phyloP scores from a whole-genome alignment of 176 grass and related monocot species.

The Aegilops tauschii region DNA sequence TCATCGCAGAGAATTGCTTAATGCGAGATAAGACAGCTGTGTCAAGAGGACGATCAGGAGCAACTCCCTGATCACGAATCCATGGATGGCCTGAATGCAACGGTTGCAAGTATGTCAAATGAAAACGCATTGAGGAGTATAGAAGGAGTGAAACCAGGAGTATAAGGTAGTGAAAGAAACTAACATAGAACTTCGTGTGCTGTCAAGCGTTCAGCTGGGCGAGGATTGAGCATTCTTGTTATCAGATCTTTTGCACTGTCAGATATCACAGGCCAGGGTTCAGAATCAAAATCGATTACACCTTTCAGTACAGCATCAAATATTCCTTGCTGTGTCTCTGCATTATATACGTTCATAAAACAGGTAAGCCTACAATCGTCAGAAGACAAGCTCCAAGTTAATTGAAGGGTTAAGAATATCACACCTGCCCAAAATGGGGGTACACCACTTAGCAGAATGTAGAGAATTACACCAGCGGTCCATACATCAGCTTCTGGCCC shows the following conservation, averaged over 20 bases:
- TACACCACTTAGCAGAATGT: conserved; percentile 87
- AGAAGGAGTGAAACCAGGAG: conserved; percentile 1
- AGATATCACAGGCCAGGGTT: conserved; percentile 97
- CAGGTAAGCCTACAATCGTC: conserved; percentile 16
- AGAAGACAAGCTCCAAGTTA: background rate
- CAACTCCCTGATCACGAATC: conserved; percentile 94
- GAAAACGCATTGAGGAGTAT: background rate
- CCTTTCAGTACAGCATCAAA: conserved; percentile 98
- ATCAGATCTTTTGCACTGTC: conserved; percentile 96
- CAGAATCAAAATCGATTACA: conserved; percentile 89
- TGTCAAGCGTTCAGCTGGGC: conserved; percentile 55
- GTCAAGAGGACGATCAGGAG: conserved; percentile 91
- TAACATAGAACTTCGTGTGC: conserved; percentile 96
- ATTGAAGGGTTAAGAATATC: background rate
- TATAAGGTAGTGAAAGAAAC: conserved; percentile 30
- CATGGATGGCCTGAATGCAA: conserved; percentile 84
- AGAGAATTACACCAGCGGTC: conserved; percentile 92
- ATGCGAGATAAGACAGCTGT: conserved; percentile 94
- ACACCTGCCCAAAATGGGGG: conserved; percentile 78
- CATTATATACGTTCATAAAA: conserved; percentile 26
- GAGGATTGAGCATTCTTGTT: conserved; percentile 81
- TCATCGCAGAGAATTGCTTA: conserved; percentile 99
- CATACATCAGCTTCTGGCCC: conserved; percentile 89
- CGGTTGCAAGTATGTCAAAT: conserved; percentile 22
- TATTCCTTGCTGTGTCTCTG: conserved; percentile 99